Percentiles rank a stretch among this genome's conserved stretches.
Conservation (phyloP, 2,329 filamentous ascomycete species). For the Meredithiella fracta region DNA sequence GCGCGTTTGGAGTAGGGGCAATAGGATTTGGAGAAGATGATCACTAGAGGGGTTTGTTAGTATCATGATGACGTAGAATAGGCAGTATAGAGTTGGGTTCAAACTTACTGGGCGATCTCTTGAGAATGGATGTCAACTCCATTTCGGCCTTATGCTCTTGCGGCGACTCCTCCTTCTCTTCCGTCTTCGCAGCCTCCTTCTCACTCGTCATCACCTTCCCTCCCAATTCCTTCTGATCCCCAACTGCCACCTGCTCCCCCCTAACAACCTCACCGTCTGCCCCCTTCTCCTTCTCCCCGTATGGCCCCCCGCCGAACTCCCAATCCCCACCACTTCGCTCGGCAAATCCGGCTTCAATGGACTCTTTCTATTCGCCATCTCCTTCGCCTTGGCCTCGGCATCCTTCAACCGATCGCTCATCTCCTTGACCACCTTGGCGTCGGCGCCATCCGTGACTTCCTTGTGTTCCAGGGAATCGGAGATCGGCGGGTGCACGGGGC, state of each 20-base stretch:
- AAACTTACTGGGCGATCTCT: conserved; percentile 61
- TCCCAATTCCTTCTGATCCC: conserved; percentile 41
- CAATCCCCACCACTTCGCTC: conserved; percentile 40
- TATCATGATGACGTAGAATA: conserved; percentile 7
- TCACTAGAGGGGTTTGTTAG: conserved; percentile 37
- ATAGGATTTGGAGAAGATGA: conserved; percentile 92
- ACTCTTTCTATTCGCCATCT: conserved; percentile 49
- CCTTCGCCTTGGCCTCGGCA: conserved; percentile 53
- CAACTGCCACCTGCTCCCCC: conserved; percentile 19
- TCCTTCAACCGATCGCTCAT: conserved; percentile 48
- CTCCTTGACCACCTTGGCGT: conserved; percentile 23
- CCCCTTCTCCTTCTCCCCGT: conserved; percentile 30
- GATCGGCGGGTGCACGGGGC: conserved; percentile 37
- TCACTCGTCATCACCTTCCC: not conserved
- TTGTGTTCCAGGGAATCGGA: conserved; percentile 37
- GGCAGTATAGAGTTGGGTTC: conserved; percentile 7
- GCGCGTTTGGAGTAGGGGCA: conserved; percentile 76
- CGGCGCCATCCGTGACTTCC: conserved; percentile 12
- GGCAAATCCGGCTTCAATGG: conserved; percentile 43
- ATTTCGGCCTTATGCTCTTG: conserved; percentile 49
- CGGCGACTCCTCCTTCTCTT: conserved; percentile 32
- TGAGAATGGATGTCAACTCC: conserved; percentile 64
- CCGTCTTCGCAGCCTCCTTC: conserved; percentile 13
- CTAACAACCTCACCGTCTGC: conserved; percentile 17
- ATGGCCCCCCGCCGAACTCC: conserved; percentile 42